These are phyloP conservation scores for Retiboletus flavoniger DNA, from an alignment of 1,284 basidiomycete genomes.

Conservation along the genomic window DNA sequence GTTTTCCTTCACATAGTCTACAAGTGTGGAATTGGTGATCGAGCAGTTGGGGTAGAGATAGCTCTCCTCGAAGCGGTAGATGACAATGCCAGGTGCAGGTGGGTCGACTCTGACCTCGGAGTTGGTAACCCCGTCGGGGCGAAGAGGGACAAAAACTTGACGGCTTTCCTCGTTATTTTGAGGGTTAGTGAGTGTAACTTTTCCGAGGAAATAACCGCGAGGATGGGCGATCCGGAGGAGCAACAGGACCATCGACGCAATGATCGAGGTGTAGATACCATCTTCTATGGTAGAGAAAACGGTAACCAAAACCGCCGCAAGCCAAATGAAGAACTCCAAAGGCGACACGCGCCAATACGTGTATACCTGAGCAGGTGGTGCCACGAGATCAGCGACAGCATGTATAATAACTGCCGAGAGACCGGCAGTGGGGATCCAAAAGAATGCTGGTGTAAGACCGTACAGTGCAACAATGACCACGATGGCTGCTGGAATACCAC, in stretches of 20 bases:
- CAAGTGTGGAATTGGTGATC: conserved; percentile 72
- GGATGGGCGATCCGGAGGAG: conserved; percentile 91
- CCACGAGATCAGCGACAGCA: conserved; percentile 90
- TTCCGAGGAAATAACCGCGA: conserved; percentile 89
- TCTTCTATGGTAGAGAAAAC: conserved; percentile 89
- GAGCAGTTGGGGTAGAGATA: conserved; percentile 93
- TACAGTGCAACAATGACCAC: conserved; percentile 94
- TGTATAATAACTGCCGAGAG: conserved; percentile 96
- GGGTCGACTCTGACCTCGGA: conserved; percentile 71
- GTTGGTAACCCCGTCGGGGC: conserved; percentile 63
- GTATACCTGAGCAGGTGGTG: conserved; percentile 85
- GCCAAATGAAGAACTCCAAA: conserved; percentile 90
- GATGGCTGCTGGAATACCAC: conserved; percentile 84
- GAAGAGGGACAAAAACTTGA: conserved; percentile 86
- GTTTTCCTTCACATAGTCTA: conserved; percentile 77
- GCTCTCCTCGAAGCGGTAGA: conserved; percentile 94
- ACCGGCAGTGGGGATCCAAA: conserved; percentile 76
- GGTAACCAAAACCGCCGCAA: conserved; percentile 85
- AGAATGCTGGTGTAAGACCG: conserved; percentile 89
- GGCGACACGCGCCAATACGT: conserved; percentile 94
- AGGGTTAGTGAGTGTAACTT: conserved; percentile 47
- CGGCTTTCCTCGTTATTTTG: conserved; percentile 42
- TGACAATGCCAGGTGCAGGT: conserved; percentile 83
- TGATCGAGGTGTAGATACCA: conserved; percentile 92
- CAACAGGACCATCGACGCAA: conserved; percentile 79